phyloP scores from a whole-genome alignment of 208 protist genomes.

The Crithidia thermophila region DNA sequence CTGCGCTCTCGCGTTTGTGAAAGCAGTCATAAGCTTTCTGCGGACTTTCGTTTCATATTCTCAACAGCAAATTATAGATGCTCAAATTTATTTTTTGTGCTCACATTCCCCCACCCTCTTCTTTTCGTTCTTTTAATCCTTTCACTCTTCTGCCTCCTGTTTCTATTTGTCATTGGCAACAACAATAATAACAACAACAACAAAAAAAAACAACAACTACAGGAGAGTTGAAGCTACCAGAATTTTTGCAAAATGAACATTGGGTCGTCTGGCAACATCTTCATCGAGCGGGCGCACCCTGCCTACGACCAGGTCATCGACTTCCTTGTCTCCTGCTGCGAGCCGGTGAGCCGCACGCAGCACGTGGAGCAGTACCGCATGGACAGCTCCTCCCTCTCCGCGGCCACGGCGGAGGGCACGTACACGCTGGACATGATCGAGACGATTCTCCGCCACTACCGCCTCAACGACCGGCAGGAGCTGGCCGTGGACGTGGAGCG shows the following conservation, averaged over 20 bases:
- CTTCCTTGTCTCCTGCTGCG: conserved; percentile 89
- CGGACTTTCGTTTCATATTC: too few species aligned
- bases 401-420: conserved; percentile 83
- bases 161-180: too few species aligned
- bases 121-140: too few species aligned
- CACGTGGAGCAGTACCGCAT: conserved; percentile 86
- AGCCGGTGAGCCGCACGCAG: conserved; percentile 86
- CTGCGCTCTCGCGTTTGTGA: too few species aligned
- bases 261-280: conserved; percentile 66
- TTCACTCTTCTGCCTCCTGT: too few species aligned
- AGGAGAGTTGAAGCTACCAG: background rate
- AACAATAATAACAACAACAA: too few species aligned
- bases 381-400: conserved; percentile 77
- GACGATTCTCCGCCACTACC: conserved; percentile 75
- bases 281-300: conserved; percentile 71
- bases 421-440: conserved; percentile 88
- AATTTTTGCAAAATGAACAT: too few species aligned
- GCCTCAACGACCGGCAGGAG: conserved; percentile 51
- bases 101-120: too few species aligned
- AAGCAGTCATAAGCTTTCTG: too few species aligned
- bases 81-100: too few species aligned
- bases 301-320: conserved; percentile 74
- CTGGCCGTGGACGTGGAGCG: conserved; percentile 66
- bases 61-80: too few species aligned
- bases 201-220: conserved; percentile 1